phyloP scores from a whole-genome alignment of 1,284 basidiomycete species.

The Calocybe gambosa region DNA sequence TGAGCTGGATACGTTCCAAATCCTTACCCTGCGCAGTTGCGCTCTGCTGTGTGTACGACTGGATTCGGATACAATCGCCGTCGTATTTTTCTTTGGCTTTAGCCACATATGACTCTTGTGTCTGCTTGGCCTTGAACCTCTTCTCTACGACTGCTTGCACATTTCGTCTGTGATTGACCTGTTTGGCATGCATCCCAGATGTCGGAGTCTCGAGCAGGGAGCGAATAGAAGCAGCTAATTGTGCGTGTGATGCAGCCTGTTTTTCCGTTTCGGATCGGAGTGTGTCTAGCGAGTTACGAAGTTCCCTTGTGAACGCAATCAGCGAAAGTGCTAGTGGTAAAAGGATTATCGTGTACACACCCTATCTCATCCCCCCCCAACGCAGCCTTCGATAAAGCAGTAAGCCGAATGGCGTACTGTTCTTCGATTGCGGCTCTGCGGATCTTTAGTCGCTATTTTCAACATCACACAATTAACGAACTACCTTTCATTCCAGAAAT shows the following conservation, averaged over 20 bases:
- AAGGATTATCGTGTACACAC: slow-evolving; percentile 35
- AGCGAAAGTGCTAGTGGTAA: too few relatives aligned
- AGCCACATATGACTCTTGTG: slow-evolving; percentile 76
- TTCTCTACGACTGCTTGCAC: slow-evolving; percentile 78
- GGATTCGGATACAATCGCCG: slow-evolving; percentile 86
- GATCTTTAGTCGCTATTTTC: too few relatives aligned
- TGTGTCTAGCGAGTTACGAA: slow-evolving; percentile 73
- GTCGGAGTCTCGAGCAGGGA: slow-evolving; percentile 70
- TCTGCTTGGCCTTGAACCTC: slow-evolving; percentile 79
- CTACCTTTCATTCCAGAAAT: slow-evolving; percentile 90
- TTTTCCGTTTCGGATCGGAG: slow-evolving; percentile 80
- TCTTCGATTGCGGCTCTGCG: slow-evolving; percentile 81
- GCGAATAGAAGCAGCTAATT: slow-evolving; percentile 69
- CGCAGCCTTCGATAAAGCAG: slow-evolving; percentile 73
- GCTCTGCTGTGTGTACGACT: slow-evolving; percentile 88
- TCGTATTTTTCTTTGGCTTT: slow-evolving; percentile 95
- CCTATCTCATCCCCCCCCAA: slow-evolving; percentile 90
- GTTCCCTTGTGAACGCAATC: slow-evolving; percentile 48
- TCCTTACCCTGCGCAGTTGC: slow-evolving; percentile 88
- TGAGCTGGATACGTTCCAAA: slow-evolving; percentile 81
- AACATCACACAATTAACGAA: too few relatives aligned
- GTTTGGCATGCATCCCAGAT: slow-evolving; percentile 57
- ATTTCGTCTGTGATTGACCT: slow-evolving; percentile 66
- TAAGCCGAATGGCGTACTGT: slow-evolving; percentile 85
- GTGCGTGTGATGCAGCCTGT: slow-evolving; percentile 65